Percentiles rank a stretch among this genome's conserved stretches.
Conservation (phyloP, 2,329 filamentous ascomycete species). For the Microdochium paspali region DNA sequence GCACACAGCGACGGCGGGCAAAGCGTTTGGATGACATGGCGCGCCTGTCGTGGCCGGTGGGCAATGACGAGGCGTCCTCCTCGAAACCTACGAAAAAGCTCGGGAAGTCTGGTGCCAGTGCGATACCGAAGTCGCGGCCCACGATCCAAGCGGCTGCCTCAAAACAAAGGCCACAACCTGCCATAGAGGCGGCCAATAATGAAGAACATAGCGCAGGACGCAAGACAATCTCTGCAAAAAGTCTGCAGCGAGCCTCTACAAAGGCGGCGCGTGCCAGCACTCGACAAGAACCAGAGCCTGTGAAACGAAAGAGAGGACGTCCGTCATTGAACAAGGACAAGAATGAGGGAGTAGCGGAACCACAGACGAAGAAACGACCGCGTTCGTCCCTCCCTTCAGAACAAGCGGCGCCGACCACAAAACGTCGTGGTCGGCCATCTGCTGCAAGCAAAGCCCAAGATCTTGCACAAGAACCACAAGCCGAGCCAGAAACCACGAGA, state of each 20-base stretch:
- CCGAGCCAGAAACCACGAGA: conserved; percentile 1
- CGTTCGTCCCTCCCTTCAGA: conserved; percentile 13
- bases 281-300: conserved; percentile 5
- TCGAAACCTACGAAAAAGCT: neutral
- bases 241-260: neutral
- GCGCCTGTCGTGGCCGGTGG: neutral
- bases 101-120: neutral
- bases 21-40: neutral
- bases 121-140: neutral
- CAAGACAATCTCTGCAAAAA: neutral
- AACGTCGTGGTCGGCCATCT: conserved; percentile 15
- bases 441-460: conserved; percentile 6
- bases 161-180: neutral
- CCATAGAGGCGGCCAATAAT: neutral
- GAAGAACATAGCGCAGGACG: neutral
- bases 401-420: neutral
- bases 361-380: conserved; percentile 15
- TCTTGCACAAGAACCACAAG: neutral
- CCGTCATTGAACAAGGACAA: conserved; percentile 5
- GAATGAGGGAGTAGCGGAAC: neutral
- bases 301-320: conserved; percentile 17
- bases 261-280: conserved; percentile 4
- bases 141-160: neutral
- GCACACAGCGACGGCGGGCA: neutral
- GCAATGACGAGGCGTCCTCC: neutral